Base-by-base conservation (phyloP, 2,329 filamentous ascomycete genomes). In the Elsinoe australis region DNA sequence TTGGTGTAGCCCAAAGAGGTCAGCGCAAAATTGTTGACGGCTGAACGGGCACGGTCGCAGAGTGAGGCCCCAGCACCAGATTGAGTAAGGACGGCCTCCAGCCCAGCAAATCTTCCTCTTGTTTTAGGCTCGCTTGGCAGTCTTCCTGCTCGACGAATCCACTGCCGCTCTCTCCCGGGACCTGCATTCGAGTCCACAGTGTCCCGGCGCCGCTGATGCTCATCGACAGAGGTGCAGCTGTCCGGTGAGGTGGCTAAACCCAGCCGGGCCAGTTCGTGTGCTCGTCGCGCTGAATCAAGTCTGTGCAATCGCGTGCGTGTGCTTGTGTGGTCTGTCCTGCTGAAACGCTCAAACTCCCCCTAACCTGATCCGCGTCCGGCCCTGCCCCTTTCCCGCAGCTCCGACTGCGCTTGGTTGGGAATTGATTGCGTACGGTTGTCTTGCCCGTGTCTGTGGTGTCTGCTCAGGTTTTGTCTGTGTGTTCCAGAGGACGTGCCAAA, bases 221-320 rank as follows among this genome's bases (percentile, higher is more conserved):
- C 39, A 44, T 44, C 39, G 39, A 44, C 39, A 32, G 39, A 44
- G 39, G 39, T 44, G 39, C 39, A 44, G 39, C 29, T 44, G n/a
- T 35, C 33, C 8, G 33, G 12, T 17, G 12, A 17, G 18, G 39
- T 19, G 18, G 15, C 19, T 24, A 26, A 44, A 10, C 39, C 26
- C 26, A 4, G 29, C 31, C 6, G 5, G 39, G 39, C 12, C 15
- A 24, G 22, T 10, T 44, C 24, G 28, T 44, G 29, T 31, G 24
- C 26, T 19, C 32, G 39, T 44, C 39, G 39, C 39, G 39, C 39
- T 32, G 26, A 24, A 32, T 18, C 12, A 7, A 44, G 39, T 18
- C 39, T 18, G 39, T 44, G 39, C 26, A 44, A 44, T 44, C 39
- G 39, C 39, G 39, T 32, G 39, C 19, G 26, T 36, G 39, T 44